phyloP scores from a whole-genome alignment of 352 stramenopile species.

The Phytopythium vexans region DNA sequence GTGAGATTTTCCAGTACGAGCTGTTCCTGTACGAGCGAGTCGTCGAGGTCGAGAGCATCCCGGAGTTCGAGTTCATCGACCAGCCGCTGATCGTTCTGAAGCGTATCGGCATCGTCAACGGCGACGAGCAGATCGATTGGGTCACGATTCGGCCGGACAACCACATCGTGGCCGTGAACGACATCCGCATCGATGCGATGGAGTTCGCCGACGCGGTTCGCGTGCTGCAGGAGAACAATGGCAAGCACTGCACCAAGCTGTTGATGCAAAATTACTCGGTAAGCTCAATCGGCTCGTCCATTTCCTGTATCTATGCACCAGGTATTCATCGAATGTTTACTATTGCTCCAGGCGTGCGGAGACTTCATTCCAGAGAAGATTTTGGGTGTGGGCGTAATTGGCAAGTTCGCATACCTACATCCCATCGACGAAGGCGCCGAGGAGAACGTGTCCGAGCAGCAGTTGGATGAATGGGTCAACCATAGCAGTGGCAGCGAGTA shows the following conservation, averaged over 20 bases:
- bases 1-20: slow-evolving; percentile 88
- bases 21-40: slow-evolving; percentile 85
- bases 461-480: slow-evolving; percentile 57
- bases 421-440: slow-evolving; percentile 45
- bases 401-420: slow-evolving; percentile 78
- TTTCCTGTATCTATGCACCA: background rate
- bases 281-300: background rate
- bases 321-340: background rate
- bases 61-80: slow-evolving; percentile 86
- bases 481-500: slow-evolving; percentile 31
- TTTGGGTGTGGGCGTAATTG: slow-evolving; percentile 70
- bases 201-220: slow-evolving; percentile 74
- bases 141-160: slow-evolving; percentile 75
- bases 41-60: slow-evolving; percentile 85
- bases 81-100: slow-evolving; percentile 85
- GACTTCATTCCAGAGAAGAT: slow-evolving; percentile 89
- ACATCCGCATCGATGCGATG: slow-evolving; percentile 83
- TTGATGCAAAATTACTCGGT: slow-evolving; percentile 88
- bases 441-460: slow-evolving; percentile 31
- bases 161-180: slow-evolving; percentile 86
- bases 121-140: slow-evolving; percentile 79
- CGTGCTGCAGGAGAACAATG: slow-evolving; percentile 85
- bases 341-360: slow-evolving; percentile 42
- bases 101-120: slow-evolving; percentile 73
- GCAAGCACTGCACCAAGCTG: slow-evolving; percentile 81